Evolutionary conservation across 306 rosid species (phyloP).

Genomic region (Inga leiocalycina): DNA sequence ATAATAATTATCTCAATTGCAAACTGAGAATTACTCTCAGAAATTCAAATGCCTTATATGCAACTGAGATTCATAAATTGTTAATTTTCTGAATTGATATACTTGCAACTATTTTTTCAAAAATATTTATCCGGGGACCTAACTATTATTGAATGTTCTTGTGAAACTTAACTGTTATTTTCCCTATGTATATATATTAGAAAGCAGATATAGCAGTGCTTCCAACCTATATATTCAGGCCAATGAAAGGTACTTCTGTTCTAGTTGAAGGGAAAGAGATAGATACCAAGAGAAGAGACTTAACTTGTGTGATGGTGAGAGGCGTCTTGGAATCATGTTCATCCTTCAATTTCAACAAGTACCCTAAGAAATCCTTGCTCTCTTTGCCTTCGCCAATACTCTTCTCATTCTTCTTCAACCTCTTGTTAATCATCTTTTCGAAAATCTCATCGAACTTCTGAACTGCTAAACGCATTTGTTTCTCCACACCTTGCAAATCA

Average conservation of each 20-base stretch:
- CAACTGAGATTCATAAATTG: no score
- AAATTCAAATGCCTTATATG: background rate
- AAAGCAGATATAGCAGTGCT: no score
- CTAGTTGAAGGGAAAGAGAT: background rate
- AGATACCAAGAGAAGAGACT: constrained; percentile 74
- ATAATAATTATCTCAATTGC: background rate
- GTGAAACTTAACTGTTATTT: no score
- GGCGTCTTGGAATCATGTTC: constrained; percentile 58
- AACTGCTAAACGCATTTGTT: constrained; percentile 38
- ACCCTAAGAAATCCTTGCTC: constrained; percentile 58
- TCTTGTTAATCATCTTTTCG: constrained; percentile 49
- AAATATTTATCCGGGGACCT: no score
- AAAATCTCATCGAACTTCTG: constrained; percentile 58
- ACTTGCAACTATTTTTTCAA: no score
- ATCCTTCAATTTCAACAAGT: constrained; percentile 56
- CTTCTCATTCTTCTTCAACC: constrained; percentile 24
- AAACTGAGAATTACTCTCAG: background rate
- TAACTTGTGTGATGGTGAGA: constrained; percentile 51
- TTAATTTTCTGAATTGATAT: no score
- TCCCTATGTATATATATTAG: no score
- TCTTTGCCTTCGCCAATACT: background rate
- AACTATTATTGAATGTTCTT: no score
- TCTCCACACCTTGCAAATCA: constrained; percentile 69
- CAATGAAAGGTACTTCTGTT: no score
- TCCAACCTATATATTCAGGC: no score